Evolutionary conservation across 768 basidiomycete species (phyloP).

Genomic region (Chalciporus sphaerocephalus): DNA sequence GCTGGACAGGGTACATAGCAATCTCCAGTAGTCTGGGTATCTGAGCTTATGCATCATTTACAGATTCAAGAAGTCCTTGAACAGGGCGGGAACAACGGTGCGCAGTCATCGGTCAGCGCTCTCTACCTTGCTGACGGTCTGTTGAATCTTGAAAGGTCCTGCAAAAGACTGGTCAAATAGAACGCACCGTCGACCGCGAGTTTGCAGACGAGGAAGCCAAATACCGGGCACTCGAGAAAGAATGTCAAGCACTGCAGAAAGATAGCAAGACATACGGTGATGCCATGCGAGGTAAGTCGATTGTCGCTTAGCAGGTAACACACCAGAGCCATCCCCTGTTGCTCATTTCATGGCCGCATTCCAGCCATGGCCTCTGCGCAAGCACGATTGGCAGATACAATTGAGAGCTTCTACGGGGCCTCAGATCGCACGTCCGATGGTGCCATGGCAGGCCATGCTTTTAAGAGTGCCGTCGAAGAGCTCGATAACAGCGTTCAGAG

Average conservation of each 20-base stretch:
- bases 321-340: neutral
- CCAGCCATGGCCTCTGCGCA: slow-evolving; percentile 94
- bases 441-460: slow-evolving; percentile 96
- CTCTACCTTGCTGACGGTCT: slow-evolving; percentile 2
- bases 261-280: slow-evolving; percentile 94
- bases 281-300: slow-evolving; percentile 76
- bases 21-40: neutral
- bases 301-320: neutral
- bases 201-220: slow-evolving; percentile 90
- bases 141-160: slow-evolving; percentile 53
- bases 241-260: slow-evolving; percentile 88
- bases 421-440: slow-evolving; percentile 82
- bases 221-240: slow-evolving; percentile 91
- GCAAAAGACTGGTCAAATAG: slow-evolving; percentile 98
- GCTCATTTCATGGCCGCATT: neutral
- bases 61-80: slow-evolving; percentile 92
- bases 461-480: slow-evolving; percentile 92
- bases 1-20: slow-evolving; percentile 48
- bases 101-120: slow-evolving; percentile 24
- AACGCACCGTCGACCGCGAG: slow-evolving; percentile 90
- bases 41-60: slow-evolving; percentile 1
- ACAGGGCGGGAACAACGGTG: slow-evolving; percentile 87
- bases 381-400: slow-evolving; percentile 85
- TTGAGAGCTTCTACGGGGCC: slow-evolving; percentile 88
- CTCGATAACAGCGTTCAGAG: slow-evolving; percentile 79